phyloP scores from a whole-genome alignment of 2,329 filamentous ascomycete genomes.

The Fusarium citri region DNA sequence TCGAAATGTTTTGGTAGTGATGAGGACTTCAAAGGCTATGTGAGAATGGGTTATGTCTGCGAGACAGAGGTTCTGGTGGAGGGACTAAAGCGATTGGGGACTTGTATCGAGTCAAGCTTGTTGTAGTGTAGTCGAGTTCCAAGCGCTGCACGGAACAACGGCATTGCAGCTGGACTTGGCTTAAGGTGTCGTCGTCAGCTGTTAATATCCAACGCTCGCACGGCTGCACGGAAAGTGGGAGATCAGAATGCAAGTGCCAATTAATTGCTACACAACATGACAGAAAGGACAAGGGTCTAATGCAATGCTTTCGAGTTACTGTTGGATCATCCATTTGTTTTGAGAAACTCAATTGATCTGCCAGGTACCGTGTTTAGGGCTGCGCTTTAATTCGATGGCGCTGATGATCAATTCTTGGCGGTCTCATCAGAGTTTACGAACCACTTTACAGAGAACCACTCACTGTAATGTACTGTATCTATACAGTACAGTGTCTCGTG shows the following conservation, averaged over 20 bases:
- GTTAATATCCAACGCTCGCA: slow-evolving; percentile 7
- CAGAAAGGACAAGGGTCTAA: slow-evolving; percentile 18
- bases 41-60: slow-evolving; percentile 81
- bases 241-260: slow-evolving; percentile 14
- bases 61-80: slow-evolving; percentile 75
- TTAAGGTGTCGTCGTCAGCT: slow-evolving; percentile 44
- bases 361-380: slow-evolving; percentile 14
- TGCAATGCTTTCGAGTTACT: slow-evolving; percentile 11
- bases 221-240: slow-evolving; percentile 32
- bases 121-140: slow-evolving; percentile 3
- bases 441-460: not conserved
- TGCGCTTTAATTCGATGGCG: slow-evolving; percentile 26
- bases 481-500: slow-evolving; percentile 9
- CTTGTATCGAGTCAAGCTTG: slow-evolving; percentile 52
- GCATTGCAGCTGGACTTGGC: slow-evolving; percentile 36
- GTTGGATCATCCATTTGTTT: slow-evolving; percentile 4
- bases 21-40: slow-evolving; percentile 77
- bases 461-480: not conserved
- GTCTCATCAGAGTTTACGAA: slow-evolving; percentile 17
- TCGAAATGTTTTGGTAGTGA: slow-evolving; percentile 76
- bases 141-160: slow-evolving; percentile 32
- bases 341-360: slow-evolving; percentile 30
- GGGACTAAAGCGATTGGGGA: slow-evolving; percentile 65
- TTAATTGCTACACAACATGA: slow-evolving; percentile 27
- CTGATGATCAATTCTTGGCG: slow-evolving; percentile 37